Evolutionary conservation across 148 eudicot species (phyloP), one percentile per base, ranked within the genome.

Genomic region (Camellia japonica): DNA sequence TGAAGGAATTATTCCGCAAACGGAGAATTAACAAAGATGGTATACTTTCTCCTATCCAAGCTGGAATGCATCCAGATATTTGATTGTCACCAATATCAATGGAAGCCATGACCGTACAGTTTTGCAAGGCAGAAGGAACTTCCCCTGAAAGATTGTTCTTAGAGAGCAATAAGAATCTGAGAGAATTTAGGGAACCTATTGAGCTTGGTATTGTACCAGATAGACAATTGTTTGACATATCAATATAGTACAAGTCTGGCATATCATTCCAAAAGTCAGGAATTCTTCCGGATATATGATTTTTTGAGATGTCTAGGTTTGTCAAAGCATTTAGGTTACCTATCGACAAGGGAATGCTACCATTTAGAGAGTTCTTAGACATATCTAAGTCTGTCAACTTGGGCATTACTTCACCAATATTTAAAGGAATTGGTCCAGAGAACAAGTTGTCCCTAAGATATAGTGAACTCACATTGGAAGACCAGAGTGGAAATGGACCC

Each of bases 21-120:
- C 86, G 64, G 4, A 80, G 67, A 9, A 75, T 76, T 14, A 58
- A 11, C 49, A 83, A 65, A 3, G 51, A 41, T 8, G 68, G 19
- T 72, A 71, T 43, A 3, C 38, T 80, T 56, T 69, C 82, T 44
- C 86, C 86, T 2, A 83, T 71, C 86, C 86, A 83, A 10, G 77
- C 0, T 46, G 86, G 86, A 1, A 83, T 14, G 5, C 12, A 54
- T 9, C 83, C 80, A 1, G 80, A 63, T 5, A 83, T 42, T 44
- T 9, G 54, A 12, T 83, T 83, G 49, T 76, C 80, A 12, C 86
- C 83, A 49, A 83, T 47, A 76, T 30, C 83, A 4, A 80, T 43
- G 51, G 3, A 64, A 16, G 15, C 49, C 65, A 83, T 19, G 2
- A 4, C 1, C 3, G 68, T 42, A 47, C 80, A 83, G n/a, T 80